Evolutionary conservation across 192 early-diverging fungal genomes (phyloP), one percentile per base, ranked within the genome.

Genomic region (Coemansia sp.): DNA sequence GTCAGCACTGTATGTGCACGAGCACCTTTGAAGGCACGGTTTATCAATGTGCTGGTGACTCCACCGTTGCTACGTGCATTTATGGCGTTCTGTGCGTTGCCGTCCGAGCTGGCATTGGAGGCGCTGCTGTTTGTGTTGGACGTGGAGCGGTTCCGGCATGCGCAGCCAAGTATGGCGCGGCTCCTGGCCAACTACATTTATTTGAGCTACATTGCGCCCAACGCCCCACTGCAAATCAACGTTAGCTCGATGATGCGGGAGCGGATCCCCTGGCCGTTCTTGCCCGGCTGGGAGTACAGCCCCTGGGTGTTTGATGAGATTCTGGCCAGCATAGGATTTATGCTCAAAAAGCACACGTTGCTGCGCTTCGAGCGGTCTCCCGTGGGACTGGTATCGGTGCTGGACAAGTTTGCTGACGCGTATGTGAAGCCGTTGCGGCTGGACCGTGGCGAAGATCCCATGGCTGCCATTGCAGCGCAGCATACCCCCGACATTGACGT

Each of bases 81-180:
- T 31, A 42, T 80, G 44, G 67, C 66, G 56, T 76, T 70, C 36
- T 80, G 78, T 41, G 71, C 71, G 0, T 40, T 75, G 58, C 71
- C 72, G 2, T 69, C 71, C 39, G 90, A 94, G 66, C 88, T 86
- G 67, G 82, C 86, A 2, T 80, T 92, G 40, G 91, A 94, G 65
- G 83, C 88, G 30, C 57, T 91, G 14, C 64, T 93, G 44, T 93
- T 94, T 71, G 90, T 88, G 67, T 53, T 94, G 42, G 91, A 92
- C 47, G 87, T 92, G 8, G 92, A 94, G 65, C 67, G 89, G 1
- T 89, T 91, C 62, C 74, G 84, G 26, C 64, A 66, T 20, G 71
- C 62, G 20, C 66, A 68, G 64, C 74, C 79, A 3, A 72, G 66
- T 36, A 70, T 81, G 69, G 68, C 70, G 21, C 62, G 79, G 11